Conservation (phyloP, 768 basidiomycete species). For the Trametes elegans region DNA sequence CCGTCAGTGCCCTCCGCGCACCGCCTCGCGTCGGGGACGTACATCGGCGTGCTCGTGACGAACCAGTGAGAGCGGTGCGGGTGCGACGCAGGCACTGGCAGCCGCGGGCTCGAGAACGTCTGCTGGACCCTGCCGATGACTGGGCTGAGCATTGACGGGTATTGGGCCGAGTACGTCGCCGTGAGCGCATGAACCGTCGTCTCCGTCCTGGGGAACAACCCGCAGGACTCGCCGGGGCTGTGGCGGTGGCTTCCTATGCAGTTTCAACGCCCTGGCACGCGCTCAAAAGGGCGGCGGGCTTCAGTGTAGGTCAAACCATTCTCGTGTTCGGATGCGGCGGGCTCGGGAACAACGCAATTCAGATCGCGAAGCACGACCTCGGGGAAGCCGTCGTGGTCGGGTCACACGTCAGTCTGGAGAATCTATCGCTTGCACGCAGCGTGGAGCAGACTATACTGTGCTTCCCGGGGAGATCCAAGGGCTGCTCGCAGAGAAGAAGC, state of each 20-base stretch:
- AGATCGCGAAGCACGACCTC: conserved; percentile 23
- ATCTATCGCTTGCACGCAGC: conserved; percentile 7
- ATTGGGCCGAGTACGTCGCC: conserved; percentile 21
- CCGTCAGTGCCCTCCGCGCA: neutral
- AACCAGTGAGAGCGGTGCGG: conserved; percentile 17
- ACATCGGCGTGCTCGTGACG: conserved; percentile 19
- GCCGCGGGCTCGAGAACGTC: conserved; percentile 15
- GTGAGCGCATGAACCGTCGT: conserved; percentile 15
- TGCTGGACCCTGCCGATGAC: conserved; percentile 7
- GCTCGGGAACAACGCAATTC: conserved; percentile 30
- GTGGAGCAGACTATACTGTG: conserved; percentile 20
- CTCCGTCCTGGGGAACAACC: conserved; percentile 16
- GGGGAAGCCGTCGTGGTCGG: conserved; percentile 20
- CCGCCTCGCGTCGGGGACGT: conserved; percentile 15
- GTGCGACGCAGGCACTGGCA: conserved; percentile 19
- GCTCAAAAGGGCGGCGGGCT: conserved; percentile 9
- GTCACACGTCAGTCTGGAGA: conserved; percentile 18
- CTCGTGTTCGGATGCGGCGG: conserved; percentile 35
- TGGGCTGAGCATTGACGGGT: conserved; percentile 21
- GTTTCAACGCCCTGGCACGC: conserved; percentile 26
- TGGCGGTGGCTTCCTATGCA: conserved; percentile 24
- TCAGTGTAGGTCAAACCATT: conserved; percentile 28
- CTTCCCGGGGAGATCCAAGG: conserved; percentile 10
- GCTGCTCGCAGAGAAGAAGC: conserved; percentile 11
- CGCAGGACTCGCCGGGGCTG: conserved; percentile 4